Evolutionary conservation across 2,329 filamentous ascomycete genomes (phyloP).

Genomic region (Calonectria montana): DNA sequence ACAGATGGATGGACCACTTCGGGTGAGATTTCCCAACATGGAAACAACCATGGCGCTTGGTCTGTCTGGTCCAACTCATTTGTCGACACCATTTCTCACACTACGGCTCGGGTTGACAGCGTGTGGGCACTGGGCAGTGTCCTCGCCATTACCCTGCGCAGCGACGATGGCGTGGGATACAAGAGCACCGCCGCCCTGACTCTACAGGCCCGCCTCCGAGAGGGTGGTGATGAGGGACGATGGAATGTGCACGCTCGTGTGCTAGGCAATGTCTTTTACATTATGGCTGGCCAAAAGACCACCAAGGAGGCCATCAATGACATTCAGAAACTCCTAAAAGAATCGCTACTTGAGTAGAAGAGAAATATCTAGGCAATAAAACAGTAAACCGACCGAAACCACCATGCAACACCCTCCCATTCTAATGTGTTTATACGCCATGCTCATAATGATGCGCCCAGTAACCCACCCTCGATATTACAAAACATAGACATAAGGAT

Average conservation of each 20-base stretch:
- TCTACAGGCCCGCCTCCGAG: constrained; percentile 52
- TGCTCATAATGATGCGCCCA: not conserved
- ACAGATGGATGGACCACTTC: constrained; percentile 10
- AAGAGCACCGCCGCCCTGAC: constrained; percentile 58
- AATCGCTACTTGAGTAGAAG: constrained; percentile 20
- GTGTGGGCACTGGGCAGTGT: constrained; percentile 82
- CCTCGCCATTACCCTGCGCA: constrained; percentile 70
- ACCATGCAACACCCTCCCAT: not conserved
- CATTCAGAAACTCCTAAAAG: constrained; percentile 31
- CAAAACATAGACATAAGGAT: constrained; percentile 17
- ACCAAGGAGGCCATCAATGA: constrained; percentile 41
- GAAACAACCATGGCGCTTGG: constrained; percentile 58
- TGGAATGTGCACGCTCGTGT: constrained; percentile 67
- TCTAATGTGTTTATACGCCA: too few species aligned
- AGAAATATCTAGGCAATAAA: not conserved
- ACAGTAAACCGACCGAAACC: not conserved
- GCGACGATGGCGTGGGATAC: constrained; percentile 57
- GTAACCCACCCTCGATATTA: not conserved
- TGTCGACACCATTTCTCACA: constrained; percentile 66
- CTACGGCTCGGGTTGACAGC: constrained; percentile 66
- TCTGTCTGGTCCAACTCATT: constrained; percentile 77
- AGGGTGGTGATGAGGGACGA: constrained; percentile 39
- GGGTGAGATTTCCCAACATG: not conserved
- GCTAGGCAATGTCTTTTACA: constrained; percentile 68
- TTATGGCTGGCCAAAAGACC: constrained; percentile 66